A percentile compares a stretch with the other conserved stretches of the same genome.
phyloP scores from a whole-genome alignment of 371 early-diverging fungal genomes.

The Syncephalis fuscata region DNA sequence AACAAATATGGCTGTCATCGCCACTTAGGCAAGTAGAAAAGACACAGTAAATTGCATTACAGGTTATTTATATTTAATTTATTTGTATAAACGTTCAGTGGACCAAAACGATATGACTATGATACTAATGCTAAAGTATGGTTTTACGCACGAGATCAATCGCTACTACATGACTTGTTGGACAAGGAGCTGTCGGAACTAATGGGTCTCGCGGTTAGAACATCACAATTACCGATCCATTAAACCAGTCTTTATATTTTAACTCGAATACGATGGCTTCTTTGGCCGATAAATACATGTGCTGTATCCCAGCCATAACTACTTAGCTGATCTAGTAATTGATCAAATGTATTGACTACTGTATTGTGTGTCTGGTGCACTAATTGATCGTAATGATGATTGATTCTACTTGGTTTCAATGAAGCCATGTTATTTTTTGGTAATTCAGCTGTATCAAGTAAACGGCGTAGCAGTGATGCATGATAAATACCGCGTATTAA shows the following conservation, averaged over 20 bases:
- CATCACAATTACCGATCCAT: no score
- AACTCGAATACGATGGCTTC: neutral
- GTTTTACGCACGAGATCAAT: slow-evolving; percentile 32
- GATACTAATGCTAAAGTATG: slow-evolving; percentile 33
- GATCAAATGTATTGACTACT: slow-evolving; percentile 4
- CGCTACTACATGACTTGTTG: slow-evolving; percentile 5
- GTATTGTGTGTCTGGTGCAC: neutral
- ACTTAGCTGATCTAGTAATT: slow-evolving; percentile 1
- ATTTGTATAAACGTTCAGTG: slow-evolving; percentile 25
- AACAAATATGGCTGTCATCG: slow-evolving; percentile 97
- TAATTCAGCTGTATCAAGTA: slow-evolving; percentile 3
- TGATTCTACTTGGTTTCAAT: no score
- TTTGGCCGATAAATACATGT: slow-evolving; percentile 4
- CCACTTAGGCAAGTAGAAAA: slow-evolving; percentile 41
- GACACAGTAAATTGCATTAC: neutral
- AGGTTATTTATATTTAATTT: neutral
- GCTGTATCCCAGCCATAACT: slow-evolving; percentile 4
- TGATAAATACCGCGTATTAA: slow-evolving; percentile 31
- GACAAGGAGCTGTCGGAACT: slow-evolving; percentile 2
- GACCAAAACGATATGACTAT: slow-evolving; percentile 84
- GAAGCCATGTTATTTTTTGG: neutral
- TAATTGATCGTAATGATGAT: no score
- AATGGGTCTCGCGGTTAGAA: neutral
- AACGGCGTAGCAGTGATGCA: slow-evolving; percentile 19
- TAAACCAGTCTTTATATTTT: no score